Conservation (phyloP, 106 monocot species). For the Dendrobium chrysotoxum region DNA sequence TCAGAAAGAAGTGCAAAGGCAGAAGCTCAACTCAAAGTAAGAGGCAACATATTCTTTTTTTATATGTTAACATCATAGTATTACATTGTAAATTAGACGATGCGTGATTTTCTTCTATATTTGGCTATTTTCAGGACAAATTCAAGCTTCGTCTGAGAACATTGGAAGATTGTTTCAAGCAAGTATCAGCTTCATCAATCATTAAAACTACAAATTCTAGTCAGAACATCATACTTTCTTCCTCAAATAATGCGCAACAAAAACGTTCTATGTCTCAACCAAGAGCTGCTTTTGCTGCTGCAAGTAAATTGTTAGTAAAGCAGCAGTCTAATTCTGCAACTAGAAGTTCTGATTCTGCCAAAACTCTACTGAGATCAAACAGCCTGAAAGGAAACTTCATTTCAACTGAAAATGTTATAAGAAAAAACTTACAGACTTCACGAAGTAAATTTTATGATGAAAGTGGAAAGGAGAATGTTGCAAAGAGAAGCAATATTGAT, state of each 20-base stretch:
- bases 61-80: not conserved
- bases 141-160: constrained; percentile 44
- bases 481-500: constrained; percentile 7
- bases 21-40: constrained; percentile 60
- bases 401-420: constrained; percentile 15
- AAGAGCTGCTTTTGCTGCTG: constrained; percentile 14
- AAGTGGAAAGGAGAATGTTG: constrained; percentile 30
- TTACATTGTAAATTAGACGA: not conserved
- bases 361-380: constrained; percentile 8
- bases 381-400: constrained; percentile 17
- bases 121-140: constrained; percentile 35
- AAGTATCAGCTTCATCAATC: constrained; percentile 16
- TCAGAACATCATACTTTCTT: not conserved
- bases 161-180: constrained; percentile 51
- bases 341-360: constrained; percentile 10
- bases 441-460: constrained; percentile 28
- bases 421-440: constrained; percentile 27
- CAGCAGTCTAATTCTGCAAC: no score
- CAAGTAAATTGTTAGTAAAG: constrained; percentile 13
- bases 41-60: not conserved
- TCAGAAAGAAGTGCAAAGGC: constrained; percentile 50
- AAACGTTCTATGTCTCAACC: constrained; percentile 21
- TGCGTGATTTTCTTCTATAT: not conserved
- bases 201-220: constrained; percentile 14
- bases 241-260: not conserved